Evolutionary conservation across 2,329 filamentous ascomycete species (phyloP).

Genomic region (Penicillium aurantiogriseum): DNA sequence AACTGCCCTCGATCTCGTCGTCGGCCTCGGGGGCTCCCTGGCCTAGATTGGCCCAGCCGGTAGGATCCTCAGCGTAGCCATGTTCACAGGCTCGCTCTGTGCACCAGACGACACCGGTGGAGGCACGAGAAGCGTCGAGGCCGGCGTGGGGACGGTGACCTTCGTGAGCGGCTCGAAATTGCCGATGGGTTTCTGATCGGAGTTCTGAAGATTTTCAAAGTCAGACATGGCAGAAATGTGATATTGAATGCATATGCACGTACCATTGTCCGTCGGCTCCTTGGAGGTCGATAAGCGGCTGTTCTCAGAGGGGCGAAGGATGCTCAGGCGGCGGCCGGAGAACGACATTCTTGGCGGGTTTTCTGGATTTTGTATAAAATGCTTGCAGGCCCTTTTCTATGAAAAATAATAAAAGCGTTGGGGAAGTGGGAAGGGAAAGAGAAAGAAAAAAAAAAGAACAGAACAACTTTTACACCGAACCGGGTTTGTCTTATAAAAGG

Average conservation of each 20-base stretch:
- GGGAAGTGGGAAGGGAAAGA: neutral
- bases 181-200: constrained; percentile 78
- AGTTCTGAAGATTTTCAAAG: constrained; percentile 57
- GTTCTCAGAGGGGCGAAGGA: constrained; percentile 38
- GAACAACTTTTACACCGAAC: neutral
- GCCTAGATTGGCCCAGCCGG: constrained; percentile 86
- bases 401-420: neutral
- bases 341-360: constrained; percentile 42
- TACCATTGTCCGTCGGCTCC: constrained; percentile 48
- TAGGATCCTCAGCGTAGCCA: constrained; percentile 79
- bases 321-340: constrained; percentile 47
- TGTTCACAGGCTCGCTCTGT: constrained; percentile 74
- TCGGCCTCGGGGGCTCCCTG: constrained; percentile 94
- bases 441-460: neutral
- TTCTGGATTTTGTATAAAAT: neutral
- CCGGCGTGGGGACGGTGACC: constrained; percentile 89
- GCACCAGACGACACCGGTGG: constrained; percentile 87
- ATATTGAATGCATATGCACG: constrained; percentile 16
- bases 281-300: constrained; percentile 45
- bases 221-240: neutral
- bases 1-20: constrained; percentile 86
- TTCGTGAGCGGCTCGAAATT: constrained; percentile 87
- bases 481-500: neutral
- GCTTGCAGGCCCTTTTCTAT: neutral
- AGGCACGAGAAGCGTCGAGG: constrained; percentile 81